phyloP scores from a whole-genome alignment of 2,329 filamentous ascomycete species.

The Diaporthe destruens region DNA sequence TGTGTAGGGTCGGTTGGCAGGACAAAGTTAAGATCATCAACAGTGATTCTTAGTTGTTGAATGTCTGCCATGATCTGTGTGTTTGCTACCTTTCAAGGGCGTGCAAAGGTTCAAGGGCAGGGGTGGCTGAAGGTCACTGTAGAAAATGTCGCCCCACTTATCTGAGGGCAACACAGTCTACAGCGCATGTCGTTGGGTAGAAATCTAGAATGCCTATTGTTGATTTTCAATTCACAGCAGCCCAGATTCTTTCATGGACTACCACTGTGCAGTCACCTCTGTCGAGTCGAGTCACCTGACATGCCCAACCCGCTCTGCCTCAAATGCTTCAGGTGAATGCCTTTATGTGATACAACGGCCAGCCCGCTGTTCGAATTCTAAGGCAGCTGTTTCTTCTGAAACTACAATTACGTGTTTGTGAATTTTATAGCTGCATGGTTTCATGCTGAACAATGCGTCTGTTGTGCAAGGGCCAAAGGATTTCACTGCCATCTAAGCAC shows the following conservation, averaged over 20 bases:
- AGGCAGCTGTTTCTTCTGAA: not conserved
- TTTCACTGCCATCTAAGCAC: not conserved
- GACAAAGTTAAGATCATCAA: not conserved
- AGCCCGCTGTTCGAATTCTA: not conserved
- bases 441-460: not conserved
- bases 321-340: not conserved
- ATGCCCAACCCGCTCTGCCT: no score
- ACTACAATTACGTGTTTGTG: not conserved
- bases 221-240: not conserved
- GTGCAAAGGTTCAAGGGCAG: no score
- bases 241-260: not conserved
- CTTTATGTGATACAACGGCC: not conserved
- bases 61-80: not conserved
- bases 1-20: not conserved
- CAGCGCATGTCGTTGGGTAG: no score
- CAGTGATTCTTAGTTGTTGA: not conserved
- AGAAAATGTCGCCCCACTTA: not conserved
- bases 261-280: not conserved
- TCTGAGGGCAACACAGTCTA: no score
- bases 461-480: not conserved
- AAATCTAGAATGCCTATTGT: rapidly evolving
- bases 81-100: no score
- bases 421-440: not conserved
- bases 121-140: not conserved
- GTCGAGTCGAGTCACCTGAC: not conserved